Base-by-base conservation (phyloP, 164 flowering plant genomes). In the Magnolia changhungtana region DNA sequence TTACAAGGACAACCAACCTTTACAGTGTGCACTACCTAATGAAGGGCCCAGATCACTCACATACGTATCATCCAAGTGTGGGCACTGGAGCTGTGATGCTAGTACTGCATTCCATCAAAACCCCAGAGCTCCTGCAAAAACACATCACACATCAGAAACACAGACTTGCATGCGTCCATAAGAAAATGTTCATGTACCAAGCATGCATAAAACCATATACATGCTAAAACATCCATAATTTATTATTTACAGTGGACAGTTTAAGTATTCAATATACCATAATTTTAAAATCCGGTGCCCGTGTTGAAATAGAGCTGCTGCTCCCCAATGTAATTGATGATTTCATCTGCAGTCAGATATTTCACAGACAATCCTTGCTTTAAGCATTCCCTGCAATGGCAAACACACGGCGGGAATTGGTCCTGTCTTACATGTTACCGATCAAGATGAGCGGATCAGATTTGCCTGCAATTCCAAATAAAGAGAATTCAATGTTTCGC, bases 331-430 rank as follows among this genome's bases (percentile, higher is more conserved):
- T 92, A 92, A 64, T 81, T 83, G 18, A 94, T 86, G 19, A 92
- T 96, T 84, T 89, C 91, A 80, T 92, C 97, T 10, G 80, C 80
- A 4, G 88, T 89, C 59, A 92, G 78, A 73, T 92, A 91, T 73
- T 90, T 92, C 59, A 91, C 85, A 0, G 98, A 94, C 64, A 83
- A 69, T 52, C 95, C 92, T 83, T 85, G 84, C 24, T 88, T 88
- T 70, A 92, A 86, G 85, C 95, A 91, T 50, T 90, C 90, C 90
- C 98, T 92, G 88, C 20, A 82, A 72, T 65, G 16, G 21, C 20
- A 74, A 73, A 14, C 50, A 73, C 1, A 4, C 23, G 13, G 16
- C 65, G 9, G 21, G 24, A 9, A 29, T 65, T 65, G 37, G 24
- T 65, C 24, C 24, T 29, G 31, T 18, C 18, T 19, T 73, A 24